Base-by-base conservation (phyloP, 2,329 filamentous ascomycete genomes). In the Claviceps citrina region DNA sequence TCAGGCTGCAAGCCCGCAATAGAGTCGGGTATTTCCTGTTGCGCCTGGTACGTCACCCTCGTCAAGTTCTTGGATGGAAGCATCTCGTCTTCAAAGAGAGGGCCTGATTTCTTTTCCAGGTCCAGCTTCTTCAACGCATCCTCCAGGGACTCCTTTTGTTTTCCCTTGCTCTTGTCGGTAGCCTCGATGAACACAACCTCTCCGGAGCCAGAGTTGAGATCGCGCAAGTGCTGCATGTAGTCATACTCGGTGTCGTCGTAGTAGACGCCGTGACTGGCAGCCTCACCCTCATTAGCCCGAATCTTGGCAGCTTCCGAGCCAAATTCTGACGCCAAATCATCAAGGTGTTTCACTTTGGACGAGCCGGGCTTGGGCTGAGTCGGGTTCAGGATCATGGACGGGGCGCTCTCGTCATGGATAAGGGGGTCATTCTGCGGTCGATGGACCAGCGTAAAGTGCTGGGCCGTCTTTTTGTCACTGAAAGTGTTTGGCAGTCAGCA, bases 161-260 rank as follows among this genome's bases (percentile, higher is more conserved):
- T 82, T 4, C 69, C 76, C 62, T 87, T 87, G 19, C 64, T 67
- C 59, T 84, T 83, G 48, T 71, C 70, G 39, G 73, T 71, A n/a
- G 74, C 70, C 50, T 95, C 86, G 30, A 98, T 72, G 55, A 93
- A 96, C 36, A 87, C 78, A 24, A 81, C 76, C 41, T 86, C 80
- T 24, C 83, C 83, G 10, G 43, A 34, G 5, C 73, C 84, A 32
- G 67, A 61, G 42, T 79, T 79, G n/a, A 98, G 65, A 51, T 96
- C 91, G 41, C 86, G 81, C 70, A 98, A 67, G 62, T 98, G 91
- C 61, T 98, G 91, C 91, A 98, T 98, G 65, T 98, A 98, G 62
- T 98, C 91, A 63, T 98, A 98, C 54, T 84, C 75, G 47, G 84
- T 81, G 62, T 98, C 91, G 61, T 98, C 93, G 60, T 73, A 98